A percentile compares a stretch with the other conserved stretches of the same genome.
phyloP scores from a whole-genome alignment of 257 asterid genomes.

The Solanum clarkiae region DNA sequence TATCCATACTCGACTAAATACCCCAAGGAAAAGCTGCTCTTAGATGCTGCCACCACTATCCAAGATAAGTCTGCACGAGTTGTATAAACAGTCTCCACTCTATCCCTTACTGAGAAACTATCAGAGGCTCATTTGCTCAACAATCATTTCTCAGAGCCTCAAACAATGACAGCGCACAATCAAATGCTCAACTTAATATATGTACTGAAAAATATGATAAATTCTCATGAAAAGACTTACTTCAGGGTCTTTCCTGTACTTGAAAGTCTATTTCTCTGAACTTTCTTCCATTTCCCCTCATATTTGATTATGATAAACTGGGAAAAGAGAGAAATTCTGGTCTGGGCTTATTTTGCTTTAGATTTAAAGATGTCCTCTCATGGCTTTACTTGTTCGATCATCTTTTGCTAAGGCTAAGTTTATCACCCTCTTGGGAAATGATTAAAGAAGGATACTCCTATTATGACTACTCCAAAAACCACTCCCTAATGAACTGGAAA shows the following conservation, averaged over 20 bases:
- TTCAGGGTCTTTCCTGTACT: not conserved
- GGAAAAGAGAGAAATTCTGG: not conserved
- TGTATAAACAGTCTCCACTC: not conserved
- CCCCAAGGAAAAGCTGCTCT: not conserved
- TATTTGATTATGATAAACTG: not conserved
- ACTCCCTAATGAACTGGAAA: not conserved
- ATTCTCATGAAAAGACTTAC: not conserved
- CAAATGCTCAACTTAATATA: not conserved
- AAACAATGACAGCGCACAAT: not conserved
- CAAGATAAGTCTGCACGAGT: not conserved
- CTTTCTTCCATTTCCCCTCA: not conserved
- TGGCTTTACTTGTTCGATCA: not conserved
- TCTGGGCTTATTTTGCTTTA: not conserved
- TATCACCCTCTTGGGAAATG: not conserved
- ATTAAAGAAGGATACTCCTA: not conserved
- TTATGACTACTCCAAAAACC: not conserved
- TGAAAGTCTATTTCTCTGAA: not conserved
- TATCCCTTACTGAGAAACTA: not conserved
- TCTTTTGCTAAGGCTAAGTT: not conserved
- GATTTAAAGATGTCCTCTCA: not conserved
- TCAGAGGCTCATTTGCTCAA: not conserved
- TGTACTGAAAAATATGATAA: not conserved
- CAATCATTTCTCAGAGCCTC: not conserved
- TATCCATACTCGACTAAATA: not conserved
- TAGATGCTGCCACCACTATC: not conserved